A percentile compares a stretch with the other conserved stretches of the same genome.
Evolutionary conservation across 116 monocot genomes (phyloP).

Genomic region (Phalaenopsis hybrid): DNA sequence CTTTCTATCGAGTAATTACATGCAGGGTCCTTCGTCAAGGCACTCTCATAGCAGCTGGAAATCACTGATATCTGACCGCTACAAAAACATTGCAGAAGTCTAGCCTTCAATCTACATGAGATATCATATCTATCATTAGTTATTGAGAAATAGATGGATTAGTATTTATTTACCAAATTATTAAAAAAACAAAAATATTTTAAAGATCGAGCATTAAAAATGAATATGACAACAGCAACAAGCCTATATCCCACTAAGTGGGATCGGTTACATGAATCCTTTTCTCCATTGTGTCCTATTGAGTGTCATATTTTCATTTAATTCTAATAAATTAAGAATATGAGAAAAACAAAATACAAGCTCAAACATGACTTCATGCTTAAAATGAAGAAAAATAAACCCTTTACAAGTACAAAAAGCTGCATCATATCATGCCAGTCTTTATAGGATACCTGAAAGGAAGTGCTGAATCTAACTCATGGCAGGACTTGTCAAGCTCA

Average conservation of each 20-base stretch:
- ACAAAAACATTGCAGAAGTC: slow-evolving; percentile 49
- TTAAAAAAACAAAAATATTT: neutral
- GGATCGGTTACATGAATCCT: too few species aligned
- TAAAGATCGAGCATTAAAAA: neutral
- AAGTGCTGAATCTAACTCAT: slow-evolving; percentile 25
- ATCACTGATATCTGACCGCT: slow-evolving; percentile 27
- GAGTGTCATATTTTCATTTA: too few species aligned
- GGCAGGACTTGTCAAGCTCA: slow-evolving; percentile 48
- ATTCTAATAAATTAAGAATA: too few species aligned
- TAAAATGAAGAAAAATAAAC: neutral
- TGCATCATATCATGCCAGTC: neutral
- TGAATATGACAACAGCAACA: too few species aligned
- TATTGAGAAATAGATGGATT: neutral
- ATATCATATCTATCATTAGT: neutral
- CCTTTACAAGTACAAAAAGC: neutral
- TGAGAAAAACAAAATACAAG: too few species aligned
- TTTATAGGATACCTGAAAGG: slow-evolving; percentile 55
- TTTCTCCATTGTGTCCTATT: too few species aligned
- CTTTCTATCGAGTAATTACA: slow-evolving; percentile 49
- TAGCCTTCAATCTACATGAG: slow-evolving; percentile 51
- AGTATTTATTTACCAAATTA: neutral
- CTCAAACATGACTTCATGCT: too few species aligned
- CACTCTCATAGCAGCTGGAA: slow-evolving; percentile 51
- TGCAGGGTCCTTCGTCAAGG: slow-evolving; percentile 52
- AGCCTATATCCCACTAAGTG: too few species aligned